Evolutionary conservation across 2,329 filamentous ascomycete species (phyloP).

Genomic region (Penicillium sp.): DNA sequence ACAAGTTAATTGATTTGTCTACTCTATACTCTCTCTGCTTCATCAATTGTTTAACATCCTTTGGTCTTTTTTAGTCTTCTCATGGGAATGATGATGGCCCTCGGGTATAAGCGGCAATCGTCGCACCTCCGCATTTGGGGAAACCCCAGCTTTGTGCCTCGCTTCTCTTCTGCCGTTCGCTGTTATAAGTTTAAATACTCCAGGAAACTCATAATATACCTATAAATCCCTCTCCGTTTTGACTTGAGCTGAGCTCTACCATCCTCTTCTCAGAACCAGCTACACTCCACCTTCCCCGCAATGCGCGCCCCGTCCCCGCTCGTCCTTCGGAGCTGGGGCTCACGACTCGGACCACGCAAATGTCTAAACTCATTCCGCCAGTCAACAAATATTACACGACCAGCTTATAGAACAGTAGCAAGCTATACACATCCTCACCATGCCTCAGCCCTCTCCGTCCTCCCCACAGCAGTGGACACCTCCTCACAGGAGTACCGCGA

Average conservation of each 20-base stretch:
- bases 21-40: neutral
- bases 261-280: neutral
- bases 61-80: neutral
- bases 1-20: neutral
- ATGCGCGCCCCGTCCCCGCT: constrained; percentile 42
- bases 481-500: constrained; percentile 76
- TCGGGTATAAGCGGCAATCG: constrained; percentile 50
- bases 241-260: neutral
- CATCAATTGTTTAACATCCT: neutral
- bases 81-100: constrained; percentile 16
- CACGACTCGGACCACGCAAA: constrained; percentile 22
- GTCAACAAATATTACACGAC: constrained; percentile 5
- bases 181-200: neutral
- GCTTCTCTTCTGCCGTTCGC: constrained; percentile 3
- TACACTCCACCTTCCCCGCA: constrained; percentile 29
- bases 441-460: constrained; percentile 75
- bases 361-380: constrained; percentile 7
- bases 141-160: constrained; percentile 17
- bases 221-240: neutral
- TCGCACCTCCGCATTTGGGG: constrained; percentile 41
- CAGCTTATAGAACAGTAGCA: constrained; percentile 54
- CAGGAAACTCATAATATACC: neutral
- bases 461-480: constrained; percentile 74
- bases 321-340: constrained; percentile 41
- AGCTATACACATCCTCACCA: constrained; percentile 80